phyloP scores from a whole-genome alignment of 2,329 filamentous ascomycete species.

The Diaporthe nobilis region DNA sequence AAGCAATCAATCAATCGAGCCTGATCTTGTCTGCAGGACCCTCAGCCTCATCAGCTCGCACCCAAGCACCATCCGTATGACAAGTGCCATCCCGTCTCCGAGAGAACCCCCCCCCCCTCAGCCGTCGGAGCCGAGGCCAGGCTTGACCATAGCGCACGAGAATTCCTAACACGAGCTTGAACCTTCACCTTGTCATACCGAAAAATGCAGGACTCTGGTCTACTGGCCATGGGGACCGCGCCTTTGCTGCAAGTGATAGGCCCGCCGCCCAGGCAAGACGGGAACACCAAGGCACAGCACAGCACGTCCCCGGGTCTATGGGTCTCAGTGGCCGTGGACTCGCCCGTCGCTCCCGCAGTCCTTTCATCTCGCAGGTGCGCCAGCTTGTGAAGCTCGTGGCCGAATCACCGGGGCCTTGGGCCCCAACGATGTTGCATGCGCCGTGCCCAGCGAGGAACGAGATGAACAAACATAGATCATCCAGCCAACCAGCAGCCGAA shows the following conservation, averaged over 20 bases:
- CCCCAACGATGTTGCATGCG: conserved; percentile 3
- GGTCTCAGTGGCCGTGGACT: neutral
- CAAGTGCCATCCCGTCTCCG: neutral
- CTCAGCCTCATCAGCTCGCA: neutral
- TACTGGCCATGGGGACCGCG: neutral
- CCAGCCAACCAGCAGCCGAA: neutral
- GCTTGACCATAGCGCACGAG: neutral
- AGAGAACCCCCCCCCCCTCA: neutral
- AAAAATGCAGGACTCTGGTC: neutral
- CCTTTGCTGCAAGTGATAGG: conserved; percentile 19
- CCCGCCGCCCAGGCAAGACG: conserved; percentile 2
- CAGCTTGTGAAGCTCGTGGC: neutral
- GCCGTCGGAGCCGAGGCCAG: neutral
- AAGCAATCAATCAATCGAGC: neutral
- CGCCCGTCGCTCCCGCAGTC: neutral
- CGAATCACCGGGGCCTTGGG: neutral
- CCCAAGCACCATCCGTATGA: neutral
- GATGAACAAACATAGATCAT: neutral
- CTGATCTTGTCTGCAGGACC: neutral
- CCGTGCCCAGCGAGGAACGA: conserved; percentile 14
- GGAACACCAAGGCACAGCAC: conserved; percentile 21
- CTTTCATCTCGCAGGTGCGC: conserved; percentile 13
- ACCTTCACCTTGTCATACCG: conserved; percentile 16
- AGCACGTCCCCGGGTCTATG: neutral
- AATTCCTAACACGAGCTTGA: conserved; percentile 10